Evolutionary conservation across 768 basidiomycete species (phyloP).

Genomic region (Trametes meyenii): DNA sequence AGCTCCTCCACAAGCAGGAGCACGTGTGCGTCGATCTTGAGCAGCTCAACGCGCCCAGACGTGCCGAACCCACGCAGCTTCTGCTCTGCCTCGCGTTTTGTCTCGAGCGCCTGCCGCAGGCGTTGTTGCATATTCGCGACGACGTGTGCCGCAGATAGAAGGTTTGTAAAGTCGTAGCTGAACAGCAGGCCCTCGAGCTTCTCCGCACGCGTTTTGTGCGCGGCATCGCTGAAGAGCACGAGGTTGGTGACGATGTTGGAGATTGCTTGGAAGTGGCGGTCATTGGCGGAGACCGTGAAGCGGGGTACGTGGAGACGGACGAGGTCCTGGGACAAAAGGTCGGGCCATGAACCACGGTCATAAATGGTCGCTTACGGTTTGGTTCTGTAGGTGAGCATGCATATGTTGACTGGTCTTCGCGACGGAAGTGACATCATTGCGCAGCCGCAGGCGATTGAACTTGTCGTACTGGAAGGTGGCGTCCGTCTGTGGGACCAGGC

Average conservation of each 20-base stretch:
- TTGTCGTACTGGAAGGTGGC: conserved; percentile 89
- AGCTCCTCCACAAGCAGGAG: conserved; percentile 77
- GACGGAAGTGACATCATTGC: conserved; percentile 65
- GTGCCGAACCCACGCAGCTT: conserved; percentile 44
- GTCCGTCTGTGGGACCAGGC: conserved; percentile 87
- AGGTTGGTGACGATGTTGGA: conserved; percentile 87
- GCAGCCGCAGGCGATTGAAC: conserved; percentile 88
- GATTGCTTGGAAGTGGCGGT: conserved; percentile 80
- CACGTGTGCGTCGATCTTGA: conserved; percentile 73
- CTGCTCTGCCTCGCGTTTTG: conserved; percentile 44
- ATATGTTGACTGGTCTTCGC: conserved; percentile 41
- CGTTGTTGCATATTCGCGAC: conserved; percentile 73
- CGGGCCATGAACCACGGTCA: not conserved
- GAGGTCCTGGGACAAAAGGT: conserved; percentile 63
- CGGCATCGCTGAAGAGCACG: conserved; percentile 87
- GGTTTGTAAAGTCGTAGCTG: conserved; percentile 86
- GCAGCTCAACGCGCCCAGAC: conserved; percentile 54
- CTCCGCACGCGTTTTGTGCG: conserved; percentile 76
- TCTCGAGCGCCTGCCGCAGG: conserved; percentile 65
- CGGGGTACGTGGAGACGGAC: conserved; percentile 80
- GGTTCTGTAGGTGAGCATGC: conserved; percentile 59
- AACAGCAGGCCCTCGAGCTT: conserved; percentile 82
- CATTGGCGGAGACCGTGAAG: conserved; percentile 84
- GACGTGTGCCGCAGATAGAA: conserved; percentile 68
- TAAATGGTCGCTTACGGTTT: conserved; percentile 52